Conservation (phyloP, 257 asterid genomes). For the Solanum sitiens region DNA sequence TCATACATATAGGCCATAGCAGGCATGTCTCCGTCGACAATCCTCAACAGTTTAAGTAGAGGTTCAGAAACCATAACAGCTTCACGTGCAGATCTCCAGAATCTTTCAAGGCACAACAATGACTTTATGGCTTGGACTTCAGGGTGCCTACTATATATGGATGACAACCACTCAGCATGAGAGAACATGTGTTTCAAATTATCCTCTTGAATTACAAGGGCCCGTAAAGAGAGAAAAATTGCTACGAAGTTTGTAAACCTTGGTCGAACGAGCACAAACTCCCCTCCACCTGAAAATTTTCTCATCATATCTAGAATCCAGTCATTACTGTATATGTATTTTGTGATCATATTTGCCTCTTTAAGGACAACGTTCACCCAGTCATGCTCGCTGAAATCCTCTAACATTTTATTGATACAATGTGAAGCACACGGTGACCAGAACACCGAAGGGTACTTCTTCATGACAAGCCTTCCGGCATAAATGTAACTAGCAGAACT, state of each 20-base stretch:
- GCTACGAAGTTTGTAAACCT: slow-evolving; percentile 8
- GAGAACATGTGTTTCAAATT: slow-evolving; percentile 28
- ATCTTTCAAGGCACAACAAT: slow-evolving; percentile 9
- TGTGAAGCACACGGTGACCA: slow-evolving; percentile 42
- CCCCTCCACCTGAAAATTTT: slow-evolving; percentile 18
- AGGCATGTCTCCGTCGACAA: slow-evolving; percentile 35
- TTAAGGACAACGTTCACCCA: slow-evolving; percentile 32
- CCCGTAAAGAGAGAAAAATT: slow-evolving; percentile 21
- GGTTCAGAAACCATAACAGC: slow-evolving; percentile 25
- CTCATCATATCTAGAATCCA: slow-evolving; percentile 21
- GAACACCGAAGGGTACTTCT: slow-evolving; percentile 25
- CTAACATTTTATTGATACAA: slow-evolving; percentile 24
- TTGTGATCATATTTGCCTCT: slow-evolving; percentile 21
- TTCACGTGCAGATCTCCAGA: slow-evolving; percentile 33
- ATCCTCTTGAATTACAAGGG: slow-evolving; percentile 22
- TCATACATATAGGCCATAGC: slow-evolving; percentile 36
- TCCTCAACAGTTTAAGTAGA: slow-evolving; percentile 23
- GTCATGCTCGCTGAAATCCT: slow-evolving; percentile 28
- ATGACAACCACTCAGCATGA: slow-evolving; percentile 21
- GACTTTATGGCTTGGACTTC: slow-evolving; percentile 22
- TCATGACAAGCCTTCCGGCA: slow-evolving; percentile 35
- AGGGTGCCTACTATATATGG: slow-evolving; percentile 4
- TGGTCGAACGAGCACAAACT: slow-evolving; percentile 21
- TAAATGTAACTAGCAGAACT: slow-evolving; percentile 8
- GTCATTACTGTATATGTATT: slow-evolving; percentile 13